These are phyloP conservation scores for Gliomastix tumulicola DNA, from an alignment of 2,329 filamentous ascomycete genomes.

Conservation along the genomic window DNA sequence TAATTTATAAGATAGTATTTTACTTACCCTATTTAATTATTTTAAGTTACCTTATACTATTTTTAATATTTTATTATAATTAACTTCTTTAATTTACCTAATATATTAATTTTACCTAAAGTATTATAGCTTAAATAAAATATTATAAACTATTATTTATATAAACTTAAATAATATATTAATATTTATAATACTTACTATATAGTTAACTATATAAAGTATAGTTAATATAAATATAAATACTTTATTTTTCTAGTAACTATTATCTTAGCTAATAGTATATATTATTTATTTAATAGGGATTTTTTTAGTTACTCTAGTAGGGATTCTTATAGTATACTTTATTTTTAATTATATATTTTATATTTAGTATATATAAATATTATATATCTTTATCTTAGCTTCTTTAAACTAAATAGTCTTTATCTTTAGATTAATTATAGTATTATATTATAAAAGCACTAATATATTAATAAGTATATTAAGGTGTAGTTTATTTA, in stretches of 20 bases:
- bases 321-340: too few relatives aligned
- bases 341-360: not conserved
- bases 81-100: not conserved
- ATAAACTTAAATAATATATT: not conserved
- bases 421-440: not conserved
- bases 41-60: not conserved
- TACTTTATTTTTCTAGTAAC: not conserved
- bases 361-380: not conserved
- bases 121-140: not conserved
- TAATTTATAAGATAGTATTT: not conserved
- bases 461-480: not conserved
- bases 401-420: too few relatives aligned
- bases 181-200: not conserved
- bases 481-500: not conserved
- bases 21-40: not conserved
- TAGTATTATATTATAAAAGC: not conserved
- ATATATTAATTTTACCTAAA: not conserved
- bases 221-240: not conserved
- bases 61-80: conserved; percentile 1
- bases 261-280: not conserved
- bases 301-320: too few relatives aligned
- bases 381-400: not conserved
- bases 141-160: not conserved
- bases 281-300: not conserved
- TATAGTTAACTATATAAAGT: not conserved